phyloP scores from a whole-genome alignment of 495 filamentous ascomycete genomes.

The Penicillium ochrochloron region DNA sequence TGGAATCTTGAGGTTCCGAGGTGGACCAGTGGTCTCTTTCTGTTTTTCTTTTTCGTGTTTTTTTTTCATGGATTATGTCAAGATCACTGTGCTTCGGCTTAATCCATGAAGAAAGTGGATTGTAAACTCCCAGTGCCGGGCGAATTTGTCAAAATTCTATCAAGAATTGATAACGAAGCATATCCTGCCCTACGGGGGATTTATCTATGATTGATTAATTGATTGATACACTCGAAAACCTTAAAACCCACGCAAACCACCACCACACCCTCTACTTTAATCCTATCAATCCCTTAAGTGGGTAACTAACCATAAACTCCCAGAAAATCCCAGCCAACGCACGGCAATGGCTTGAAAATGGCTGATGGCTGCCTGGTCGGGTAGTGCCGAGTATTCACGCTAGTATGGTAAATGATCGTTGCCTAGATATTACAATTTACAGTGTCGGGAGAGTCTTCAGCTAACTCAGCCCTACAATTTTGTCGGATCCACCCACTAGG shows the following conservation, averaged over 20 bases:
- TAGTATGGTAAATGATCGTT: background rate
- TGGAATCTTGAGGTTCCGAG: background rate
- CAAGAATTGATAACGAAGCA: no score
- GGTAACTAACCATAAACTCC: background rate
- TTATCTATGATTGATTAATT: no score
- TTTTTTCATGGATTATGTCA: background rate
- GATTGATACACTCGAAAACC: no score
- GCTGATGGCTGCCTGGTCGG: background rate
- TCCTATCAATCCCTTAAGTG: background rate
- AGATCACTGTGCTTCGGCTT: background rate
- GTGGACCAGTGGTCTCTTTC: background rate
- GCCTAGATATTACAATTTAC: background rate
- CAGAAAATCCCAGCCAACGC: background rate
- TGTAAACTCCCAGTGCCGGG: no score
- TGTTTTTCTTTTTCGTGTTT: no score
- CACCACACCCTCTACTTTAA: background rate
- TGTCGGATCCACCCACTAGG: background rate
- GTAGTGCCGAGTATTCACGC: background rate
- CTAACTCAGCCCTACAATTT: background rate
- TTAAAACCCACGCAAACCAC: background rate
- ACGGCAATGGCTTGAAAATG: background rate
- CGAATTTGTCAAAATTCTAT: background rate
- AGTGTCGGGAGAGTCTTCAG: no score
- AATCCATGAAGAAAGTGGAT: background rate
- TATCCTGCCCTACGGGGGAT: no score